Base-by-base conservation (phyloP, 441 rosid species). In the Arabidopsis lyrata region DNA sequence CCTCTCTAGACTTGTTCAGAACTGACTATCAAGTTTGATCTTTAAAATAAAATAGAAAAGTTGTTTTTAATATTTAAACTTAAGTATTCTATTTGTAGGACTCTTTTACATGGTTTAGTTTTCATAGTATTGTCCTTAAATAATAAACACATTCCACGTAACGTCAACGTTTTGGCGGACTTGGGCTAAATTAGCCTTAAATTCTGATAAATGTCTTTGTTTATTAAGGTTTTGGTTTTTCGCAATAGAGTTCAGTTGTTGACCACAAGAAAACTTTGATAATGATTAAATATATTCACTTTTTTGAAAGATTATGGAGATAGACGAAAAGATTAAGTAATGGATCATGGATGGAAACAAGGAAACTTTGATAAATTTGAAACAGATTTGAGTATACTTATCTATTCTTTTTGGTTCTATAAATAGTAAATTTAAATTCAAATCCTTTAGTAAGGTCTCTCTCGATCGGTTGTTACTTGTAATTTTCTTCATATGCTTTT, bases 401-500 rank as follows among this genome's bases (percentile, higher is more conserved):
- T 7, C 6, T 27, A 53, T 29, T 53, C 35, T 6, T 53, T 53
- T 13, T 13, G 35, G 57, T 12, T 5, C 29, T 7, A 29, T 54
- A 29, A 54, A 54, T 13, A 29, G 18, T 6, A 27, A 53, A 0
- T 18, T 49, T 6, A 13, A 22, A 22, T 22, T 22, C 22, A 29
- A 54, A 54, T 54, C 9, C 3, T 47, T 20, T 35, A 35, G 48
- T 9, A 22, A 35, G 11, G 24, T 49, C 10, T 36, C 36, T 52
- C 36, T 66, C 5, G 22, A 66, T 50, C 10, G 20, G 8, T 20
- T 41, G 13, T 66, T 66, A 22, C 10, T 65, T 65, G 22, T 65
- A 34, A 42, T 42, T 4, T 64, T 35, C 35, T 49, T 50, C 42
- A 31, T 31, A 49, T 65, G 58, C 13, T 22, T 18, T 34, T 18